Base-by-base conservation (phyloP, 805 yeast genomes). In the Myxozyma vanderwaltii region DNA sequence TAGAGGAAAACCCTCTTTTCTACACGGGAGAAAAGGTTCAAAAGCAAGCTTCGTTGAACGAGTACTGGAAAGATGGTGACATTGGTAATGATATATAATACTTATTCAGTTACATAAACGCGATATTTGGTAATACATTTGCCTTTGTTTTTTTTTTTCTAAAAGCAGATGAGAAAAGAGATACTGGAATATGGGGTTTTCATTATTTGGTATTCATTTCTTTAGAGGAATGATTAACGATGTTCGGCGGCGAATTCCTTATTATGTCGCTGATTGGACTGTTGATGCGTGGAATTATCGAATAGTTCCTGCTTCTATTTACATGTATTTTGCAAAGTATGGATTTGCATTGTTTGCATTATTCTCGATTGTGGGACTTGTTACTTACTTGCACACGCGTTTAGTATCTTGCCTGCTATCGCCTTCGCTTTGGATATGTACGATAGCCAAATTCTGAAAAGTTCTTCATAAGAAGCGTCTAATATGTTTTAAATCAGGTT, bases 241-340 rank as follows among this genome's bases (percentile, higher is more conserved):
- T 64, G 65, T 86, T 29, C 70, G 70, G 38, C 71, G 72, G 13
- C 71, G 90, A 44, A 45, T 81, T 5, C 96, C 96, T 0, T 82
- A 78, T 67, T 92, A 92, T 69, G 54, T 66, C 50, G 82, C 90
- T 1, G 98, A 92, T 71, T 86, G 92, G 83, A 80, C 63, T 4
- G 23, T 68, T 15, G 98, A 92, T 75, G 92, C 92, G 0, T 78
- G 81, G 73, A 86, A 89, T 70, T 94, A 94, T 71, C 74, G 99
- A 68, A 95, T 91, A 13, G 77, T 92, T 1, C 99, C 99, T 0
- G 78, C 96, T 0, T 85, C 90, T 0, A 75, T 88, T 1, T 90
- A 82, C 71, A 87, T 94, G 13, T 92, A 87, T 72, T 91, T 94
- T 78, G 91, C 96, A 44, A 92, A 94, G 71, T 71, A 38, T 21